Base-by-base conservation (phyloP, 2,329 filamentous ascomycete species). In the Chaetomiaceae sp. region DNA sequence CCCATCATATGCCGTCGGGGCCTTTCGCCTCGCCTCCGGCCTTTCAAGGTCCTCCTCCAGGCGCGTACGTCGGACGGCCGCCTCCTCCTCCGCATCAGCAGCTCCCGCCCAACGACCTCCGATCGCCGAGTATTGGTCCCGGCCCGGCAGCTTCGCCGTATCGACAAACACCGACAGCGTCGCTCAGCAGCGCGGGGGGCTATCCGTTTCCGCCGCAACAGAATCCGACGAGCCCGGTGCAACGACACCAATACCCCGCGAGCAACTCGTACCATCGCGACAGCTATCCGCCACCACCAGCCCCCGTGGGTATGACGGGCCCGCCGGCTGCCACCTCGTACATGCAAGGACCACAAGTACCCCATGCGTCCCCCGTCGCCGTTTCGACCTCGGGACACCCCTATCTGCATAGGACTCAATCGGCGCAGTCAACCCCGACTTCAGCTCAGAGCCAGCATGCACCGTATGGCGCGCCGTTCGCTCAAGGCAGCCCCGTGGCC, bases 381-480 rank as follows among this genome's bases (percentile, higher is more conserved):
- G 70, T 71, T 10, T 67, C 72, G 8, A 68, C 68, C 44, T 66
- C 66, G 16, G 62, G 64, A 8, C 69, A 70, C 50, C 58, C 68
- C 21, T 67, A 65, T 41, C 45, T 64, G 5, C 68, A 76, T 50
- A 68, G 79, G 59, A 80, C 81, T 37, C 77, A 77, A 50, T 84
- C 81, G 19, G 69, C 75, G 5, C 77, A 83, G 49, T 83, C 81
- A 12, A 76, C 81, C 31, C 80, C 80, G n/a, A 82, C 78, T 6
- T 82, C 80, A 34, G 76, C 79, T 14, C 79, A 82, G 41, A 78
- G 76, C 60, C 79, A 83, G 64, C 38, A 49, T 8, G 76, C 76
- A 40, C 73, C 73, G 8, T 79, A 75, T 58, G 74, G 74, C 12
- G 65, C 69, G 48, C 70, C 75, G 23, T 79, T 76, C 56, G 65